Evolutionary conservation across 140 eudicot species (phyloP).

Genomic region (Erigeron philadelphicus): DNA sequence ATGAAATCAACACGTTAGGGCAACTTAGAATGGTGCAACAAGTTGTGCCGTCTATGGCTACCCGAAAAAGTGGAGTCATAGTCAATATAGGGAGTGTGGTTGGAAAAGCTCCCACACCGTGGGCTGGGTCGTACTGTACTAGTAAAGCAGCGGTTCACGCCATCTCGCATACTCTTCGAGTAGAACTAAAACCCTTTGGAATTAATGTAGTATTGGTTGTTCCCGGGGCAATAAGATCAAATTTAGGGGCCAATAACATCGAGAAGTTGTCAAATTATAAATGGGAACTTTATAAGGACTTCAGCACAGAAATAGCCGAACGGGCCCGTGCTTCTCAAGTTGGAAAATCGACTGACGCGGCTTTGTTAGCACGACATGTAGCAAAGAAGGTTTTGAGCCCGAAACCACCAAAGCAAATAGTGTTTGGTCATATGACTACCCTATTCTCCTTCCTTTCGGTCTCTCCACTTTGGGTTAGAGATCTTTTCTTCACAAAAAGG

Average conservation of each 20-base stretch:
- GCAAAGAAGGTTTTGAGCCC: constrained; percentile 57
- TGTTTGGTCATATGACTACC: constrained; percentile 61
- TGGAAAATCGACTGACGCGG: constrained; percentile 59
- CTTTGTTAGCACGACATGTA: constrained; percentile 54
- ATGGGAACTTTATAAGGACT: constrained; percentile 53
- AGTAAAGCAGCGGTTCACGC: constrained; percentile 66
- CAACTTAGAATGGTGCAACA: constrained; percentile 65
- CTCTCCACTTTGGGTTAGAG: constrained; percentile 79
- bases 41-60: constrained; percentile 68
- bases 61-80: constrained; percentile 37
- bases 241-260: constrained; percentile 40
- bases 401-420: constrained; percentile 56
- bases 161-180: constrained; percentile 43
- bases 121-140: constrained; percentile 77
- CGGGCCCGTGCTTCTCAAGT: constrained; percentile 70
- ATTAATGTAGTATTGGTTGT: constrained; percentile 48
- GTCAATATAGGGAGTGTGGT: constrained; percentile 67
- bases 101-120: constrained; percentile 66
- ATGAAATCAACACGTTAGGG: constrained; percentile 56
- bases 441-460: constrained; percentile 54
- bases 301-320: constrained; percentile 41
- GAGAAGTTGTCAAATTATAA: constrained; percentile 38
- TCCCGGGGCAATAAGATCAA: constrained; percentile 69
- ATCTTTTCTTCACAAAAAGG: constrained; percentile 50
- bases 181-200: constrained; percentile 56